Conservation (phyloP, 2,329 filamentous ascomycete genomes). For the Neofusicoccum parvum region DNA sequence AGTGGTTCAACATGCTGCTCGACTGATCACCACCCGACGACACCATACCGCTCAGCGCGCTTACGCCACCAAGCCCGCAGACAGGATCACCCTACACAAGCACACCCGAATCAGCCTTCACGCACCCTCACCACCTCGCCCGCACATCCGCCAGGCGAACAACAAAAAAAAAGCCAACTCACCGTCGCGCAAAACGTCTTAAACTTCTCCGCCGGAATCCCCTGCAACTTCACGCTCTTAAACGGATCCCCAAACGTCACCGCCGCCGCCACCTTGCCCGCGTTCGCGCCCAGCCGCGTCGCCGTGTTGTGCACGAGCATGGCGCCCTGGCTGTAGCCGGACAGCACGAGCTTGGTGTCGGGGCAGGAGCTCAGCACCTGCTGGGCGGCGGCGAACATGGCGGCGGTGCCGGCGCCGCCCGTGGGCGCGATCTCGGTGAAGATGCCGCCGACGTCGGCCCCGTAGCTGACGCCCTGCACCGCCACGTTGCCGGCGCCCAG, state of each 20-base stretch:
- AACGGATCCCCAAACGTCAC: conserved; percentile 44
- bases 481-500: conserved; percentile 47
- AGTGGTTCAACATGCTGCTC: conserved; percentile 1
- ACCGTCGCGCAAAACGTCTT: conserved; percentile 19
- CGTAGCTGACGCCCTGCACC: conserved; percentile 59
- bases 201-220: not conserved
- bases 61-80: conserved; percentile 7
- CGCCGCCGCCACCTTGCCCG: conserved; percentile 23
- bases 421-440: not conserved
- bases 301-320: conserved; percentile 33
- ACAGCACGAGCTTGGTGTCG: conserved; percentile 49
- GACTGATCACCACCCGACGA: conserved; percentile 13
- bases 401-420: conserved; percentile 8
- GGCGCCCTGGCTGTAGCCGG: conserved; percentile 46
- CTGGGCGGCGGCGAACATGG: conserved; percentile 50
- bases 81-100: conserved; percentile 1
- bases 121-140: too few species aligned
- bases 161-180: not conserved
- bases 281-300: not conserved
- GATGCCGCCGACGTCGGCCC: conserved; percentile 43
- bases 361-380: conserved; percentile 43
- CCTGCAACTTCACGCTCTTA: conserved; percentile 3
- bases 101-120: not conserved
- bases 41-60: not conserved
- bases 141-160: too few species aligned